Conservation (phyloP, 2,329 filamentous ascomycete genomes). For the Fusarium domesticum region DNA sequence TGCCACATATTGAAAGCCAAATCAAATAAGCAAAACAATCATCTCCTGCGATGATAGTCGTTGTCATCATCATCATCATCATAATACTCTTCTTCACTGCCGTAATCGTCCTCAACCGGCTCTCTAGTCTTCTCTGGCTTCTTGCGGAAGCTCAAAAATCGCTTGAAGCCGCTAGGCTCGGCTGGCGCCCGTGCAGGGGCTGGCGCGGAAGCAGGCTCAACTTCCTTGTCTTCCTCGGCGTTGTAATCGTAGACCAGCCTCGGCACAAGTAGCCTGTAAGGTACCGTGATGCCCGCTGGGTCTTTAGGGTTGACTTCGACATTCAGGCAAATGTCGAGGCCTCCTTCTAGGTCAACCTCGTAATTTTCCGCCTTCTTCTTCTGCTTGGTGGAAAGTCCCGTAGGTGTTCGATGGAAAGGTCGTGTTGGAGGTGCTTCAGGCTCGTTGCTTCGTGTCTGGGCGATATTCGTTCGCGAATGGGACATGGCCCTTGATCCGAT, state of each 20-base stretch:
- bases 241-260: slow-evolving; percentile 62
- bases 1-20: slow-evolving; percentile 5
- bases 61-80: slow-evolving; percentile 22
- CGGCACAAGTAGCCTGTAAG: slow-evolving; percentile 84
- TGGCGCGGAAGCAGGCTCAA: slow-evolving; percentile 10
- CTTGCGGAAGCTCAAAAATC: slow-evolving; percentile 44
- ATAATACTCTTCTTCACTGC: slow-evolving; percentile 26
- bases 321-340: slow-evolving; percentile 83
- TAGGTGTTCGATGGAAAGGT: slow-evolving; percentile 67
- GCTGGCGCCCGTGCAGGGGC: slow-evolving; percentile 17
- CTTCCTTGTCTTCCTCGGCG: slow-evolving; percentile 40
- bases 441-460: slow-evolving; percentile 24
- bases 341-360: slow-evolving; percentile 74
- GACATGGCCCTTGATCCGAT: slow-evolving; percentile 30
- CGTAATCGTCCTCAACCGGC: slow-evolving; percentile 25
- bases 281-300: slow-evolving; percentile 80
- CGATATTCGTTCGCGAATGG: slow-evolving; percentile 26
- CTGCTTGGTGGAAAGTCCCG: slow-evolving; percentile 62
- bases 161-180: slow-evolving; percentile 41
- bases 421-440: slow-evolving; percentile 21
- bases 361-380: slow-evolving; percentile 51
- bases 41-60: slow-evolving; percentile 20
- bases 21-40: slow-evolving; percentile 6
- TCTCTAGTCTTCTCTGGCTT: slow-evolving; percentile 28
- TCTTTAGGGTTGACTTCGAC: slow-evolving; percentile 84